Percentiles rank a stretch among this genome's conserved stretches.
These are phyloP conservation scores for Penicillium vulpinum DNA, from an alignment of 2,329 filamentous ascomycete species.

Conservation along the genomic window DNA sequence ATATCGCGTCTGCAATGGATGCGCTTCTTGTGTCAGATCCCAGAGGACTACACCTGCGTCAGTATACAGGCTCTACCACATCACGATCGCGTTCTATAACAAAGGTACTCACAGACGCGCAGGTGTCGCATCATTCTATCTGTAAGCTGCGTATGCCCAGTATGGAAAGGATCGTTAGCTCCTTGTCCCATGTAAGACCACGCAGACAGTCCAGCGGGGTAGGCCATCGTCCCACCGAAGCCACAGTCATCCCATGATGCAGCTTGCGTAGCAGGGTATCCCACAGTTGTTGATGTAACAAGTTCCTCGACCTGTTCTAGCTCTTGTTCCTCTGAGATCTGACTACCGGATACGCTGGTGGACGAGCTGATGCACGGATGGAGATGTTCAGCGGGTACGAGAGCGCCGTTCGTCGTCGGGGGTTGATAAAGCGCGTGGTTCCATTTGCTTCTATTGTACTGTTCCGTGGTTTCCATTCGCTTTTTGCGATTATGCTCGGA, in stretches of 20 bases:
- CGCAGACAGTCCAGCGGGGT: conserved; percentile 14
- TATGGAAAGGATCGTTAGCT: conserved; percentile 38
- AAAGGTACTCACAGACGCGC: conserved; percentile 34
- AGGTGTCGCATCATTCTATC: conserved; percentile 41
- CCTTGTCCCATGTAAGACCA: conserved; percentile 35
- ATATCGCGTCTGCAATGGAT: conserved; percentile 38
- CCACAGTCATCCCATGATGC: conserved; percentile 15
- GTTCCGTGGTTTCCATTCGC: conserved; percentile 40
- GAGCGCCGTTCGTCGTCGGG: conserved; percentile 23
- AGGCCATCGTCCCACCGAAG: conserved; percentile 14
- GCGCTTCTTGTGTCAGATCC: conserved; percentile 38
- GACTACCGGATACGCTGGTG: conserved; percentile 8
- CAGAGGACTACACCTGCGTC: conserved; percentile 31
- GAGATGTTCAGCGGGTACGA: conserved; percentile 10
- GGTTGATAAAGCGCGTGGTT: conserved; percentile 40
- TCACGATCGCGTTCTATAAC: background rate
- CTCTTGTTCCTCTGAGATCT: conserved; percentile 8
- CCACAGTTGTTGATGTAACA: conserved; percentile 3
- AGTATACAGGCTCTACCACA: conserved; percentile 1
- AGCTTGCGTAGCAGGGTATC: conserved; percentile 8
- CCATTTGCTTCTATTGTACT: conserved; percentile 41
- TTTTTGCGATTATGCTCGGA: conserved; percentile 47
- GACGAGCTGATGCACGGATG: conserved; percentile 3
- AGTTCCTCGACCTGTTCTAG: conserved; percentile 17
- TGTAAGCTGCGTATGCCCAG: conserved; percentile 37